phyloP scores from a whole-genome alignment of 257 asterid species.

The Anisodus acutangulus region DNA sequence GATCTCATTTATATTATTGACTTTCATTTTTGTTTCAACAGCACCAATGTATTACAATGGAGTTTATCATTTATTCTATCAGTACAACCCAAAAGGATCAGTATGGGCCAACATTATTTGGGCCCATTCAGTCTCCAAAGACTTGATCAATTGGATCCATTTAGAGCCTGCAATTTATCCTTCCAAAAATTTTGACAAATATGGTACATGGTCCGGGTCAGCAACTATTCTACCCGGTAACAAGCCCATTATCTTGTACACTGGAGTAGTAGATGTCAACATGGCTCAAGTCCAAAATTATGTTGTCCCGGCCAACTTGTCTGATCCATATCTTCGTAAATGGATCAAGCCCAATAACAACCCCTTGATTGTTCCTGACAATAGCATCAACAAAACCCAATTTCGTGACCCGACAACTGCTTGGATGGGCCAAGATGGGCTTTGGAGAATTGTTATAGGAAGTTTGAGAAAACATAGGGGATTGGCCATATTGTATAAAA shows the following conservation, averaged over 20 bases:
- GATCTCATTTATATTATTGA: not conserved
- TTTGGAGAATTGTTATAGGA: constrained; percentile 47
- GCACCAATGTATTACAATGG: constrained; percentile 60
- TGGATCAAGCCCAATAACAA: constrained; percentile 60
- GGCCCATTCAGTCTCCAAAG: constrained; percentile 58
- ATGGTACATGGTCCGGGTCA: constrained; percentile 62
- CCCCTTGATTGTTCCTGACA: constrained; percentile 43
- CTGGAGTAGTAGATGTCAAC: constrained; percentile 46
- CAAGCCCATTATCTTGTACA: constrained; percentile 51
- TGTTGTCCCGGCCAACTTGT: constrained; percentile 47
- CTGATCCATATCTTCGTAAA: constrained; percentile 50
- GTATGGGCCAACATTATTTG: constrained; percentile 56
- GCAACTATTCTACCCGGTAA: constrained; percentile 51
- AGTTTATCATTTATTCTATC: constrained; percentile 54
- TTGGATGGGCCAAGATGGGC: constrained; percentile 53
- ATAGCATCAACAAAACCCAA: constrained; percentile 38
- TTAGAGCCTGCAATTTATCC: constrained; percentile 49
- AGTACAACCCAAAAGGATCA: constrained; percentile 56
- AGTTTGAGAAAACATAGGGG: constrained; percentile 39
- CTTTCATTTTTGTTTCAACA: not conserved
- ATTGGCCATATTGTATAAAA: constrained; percentile 43
- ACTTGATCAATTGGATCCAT: constrained; percentile 50
- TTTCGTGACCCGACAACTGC: constrained; percentile 69
- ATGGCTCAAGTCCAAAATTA: constrained; percentile 53
- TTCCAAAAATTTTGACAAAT: constrained; percentile 44